Conservation (phyloP, 805 yeast genomes). For the Candida rishiriensis region DNA sequence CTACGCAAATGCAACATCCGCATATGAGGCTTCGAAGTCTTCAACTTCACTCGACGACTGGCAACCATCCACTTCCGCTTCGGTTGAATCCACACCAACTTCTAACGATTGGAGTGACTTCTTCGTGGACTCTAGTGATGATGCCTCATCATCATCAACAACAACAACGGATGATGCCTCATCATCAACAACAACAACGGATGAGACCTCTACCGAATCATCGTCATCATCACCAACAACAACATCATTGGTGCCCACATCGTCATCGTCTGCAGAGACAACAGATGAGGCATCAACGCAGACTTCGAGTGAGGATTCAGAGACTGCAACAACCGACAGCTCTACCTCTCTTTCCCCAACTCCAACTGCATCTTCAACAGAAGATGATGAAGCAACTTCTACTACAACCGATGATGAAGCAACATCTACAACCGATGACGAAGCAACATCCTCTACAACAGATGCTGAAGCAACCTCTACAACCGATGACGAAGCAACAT, state of each 20-base stretch:
- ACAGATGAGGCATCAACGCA: not conserved
- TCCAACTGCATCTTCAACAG: not conserved
- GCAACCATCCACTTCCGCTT: too few species aligned
- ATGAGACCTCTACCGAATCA: not conserved
- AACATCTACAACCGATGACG: conserved; percentile 8
- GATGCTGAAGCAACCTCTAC: conserved; percentile 1
- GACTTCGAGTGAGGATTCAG: not conserved
- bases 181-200: conserved; percentile 10
- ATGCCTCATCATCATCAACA: too few species aligned
- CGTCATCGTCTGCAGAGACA: not conserved
- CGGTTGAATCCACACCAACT: too few species aligned
- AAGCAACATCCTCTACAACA: not conserved
- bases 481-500: conserved; percentile 6
- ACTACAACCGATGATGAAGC: conserved; percentile 4
- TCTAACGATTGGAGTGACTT: too few species aligned
- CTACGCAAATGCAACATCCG: too few species aligned
- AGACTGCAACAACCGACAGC: too few species aligned
- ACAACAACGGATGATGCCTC: not conserved
- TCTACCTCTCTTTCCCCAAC: too few species aligned
- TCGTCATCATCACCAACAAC: not conserved
- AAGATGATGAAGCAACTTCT: not conserved
- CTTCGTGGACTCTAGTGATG: too few species aligned
- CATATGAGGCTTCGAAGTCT: too few species aligned
- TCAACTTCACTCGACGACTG: too few species aligned
- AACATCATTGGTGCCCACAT: not conserved